Conservation (phyloP, 768 basidiomycete species). For the Termitomyces heimii region DNA sequence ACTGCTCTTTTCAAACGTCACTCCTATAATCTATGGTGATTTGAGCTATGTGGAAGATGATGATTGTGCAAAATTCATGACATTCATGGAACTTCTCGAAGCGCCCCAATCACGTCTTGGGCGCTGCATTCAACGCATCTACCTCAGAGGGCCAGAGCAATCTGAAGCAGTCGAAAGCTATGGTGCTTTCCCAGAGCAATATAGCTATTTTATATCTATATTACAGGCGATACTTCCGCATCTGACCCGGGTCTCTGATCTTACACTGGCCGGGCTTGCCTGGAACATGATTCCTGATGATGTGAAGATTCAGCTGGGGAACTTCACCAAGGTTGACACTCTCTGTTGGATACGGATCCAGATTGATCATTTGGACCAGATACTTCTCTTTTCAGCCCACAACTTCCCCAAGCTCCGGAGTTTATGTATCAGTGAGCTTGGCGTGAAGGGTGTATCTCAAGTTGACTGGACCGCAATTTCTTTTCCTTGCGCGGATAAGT, state of each 20-base stretch:
- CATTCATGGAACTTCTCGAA: neutral
- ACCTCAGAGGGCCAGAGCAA: neutral
- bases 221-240: neutral
- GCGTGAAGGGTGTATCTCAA: neutral
- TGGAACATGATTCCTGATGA: neutral
- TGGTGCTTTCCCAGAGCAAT: neutral
- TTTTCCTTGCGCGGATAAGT: no score
- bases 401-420: neutral
- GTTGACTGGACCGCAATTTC: no score
- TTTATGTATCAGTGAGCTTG: neutral
- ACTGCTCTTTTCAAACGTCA: neutral
- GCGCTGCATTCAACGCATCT: neutral
- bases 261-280: neutral
- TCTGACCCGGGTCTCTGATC: neutral
- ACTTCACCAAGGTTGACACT: neutral
- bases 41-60: no score
- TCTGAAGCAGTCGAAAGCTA: no score
- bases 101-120: neutral
- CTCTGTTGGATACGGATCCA: neutral
- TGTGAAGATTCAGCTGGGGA: neutral
- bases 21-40: neutral
- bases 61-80: neutral
- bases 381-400: neutral
- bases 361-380: neutral
- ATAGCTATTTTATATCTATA: neutral